Base-by-base conservation (phyloP, 1,139 yeast genomes). In the Zygosaccharomyces sapae region DNA sequence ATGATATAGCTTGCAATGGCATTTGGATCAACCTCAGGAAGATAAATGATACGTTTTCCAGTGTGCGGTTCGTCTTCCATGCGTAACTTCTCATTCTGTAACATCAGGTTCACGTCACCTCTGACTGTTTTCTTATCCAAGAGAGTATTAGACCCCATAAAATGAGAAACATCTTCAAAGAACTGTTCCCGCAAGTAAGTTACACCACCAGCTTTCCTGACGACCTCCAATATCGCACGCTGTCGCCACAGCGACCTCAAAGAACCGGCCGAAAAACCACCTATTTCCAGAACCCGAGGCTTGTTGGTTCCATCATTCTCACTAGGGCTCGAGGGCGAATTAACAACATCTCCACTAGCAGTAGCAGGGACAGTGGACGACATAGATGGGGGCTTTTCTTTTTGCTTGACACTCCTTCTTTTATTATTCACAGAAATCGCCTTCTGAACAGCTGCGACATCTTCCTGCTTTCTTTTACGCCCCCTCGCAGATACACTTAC, bases 121-220 rank as follows among this genome's bases (percentile, higher is more conserved):
- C 56, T 52, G n/a, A 58, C 52, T 3, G 68, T 65, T 38, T 64
- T 66, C 42, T 63, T 66, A 41, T 66, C 69, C 5, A 66, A 45
- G 8, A 57, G 44, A 5, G 66, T 61, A 18, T 49, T 48, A 4
- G 66, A 57, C 2, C 59, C 61, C 57, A 66, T 53, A 29, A 45
- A 50, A 20, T 54, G 57, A 10, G 67, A 56, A 4, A 66, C 53
- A n/a, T 57, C 57, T 24, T 63, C 68, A 29, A 57, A 56, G 25
- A 63, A 54, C 33, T 58, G 61, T 41, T 65, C 69, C 19, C 62
- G 53, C 5, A 60, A 46, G 33, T 54, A 55, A 2, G 62, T 52
- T 0, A 63, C 59, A 18, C 69, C 69, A 5, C 67, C 66, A 9
- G 48, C 38, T 20, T 50, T 53, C 27, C 43, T 54, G 5, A 66